These are phyloP conservation scores for Fusarium sp. DNA, from an alignment of 2,329 filamentous ascomycete genomes.

Conservation along the genomic window DNA sequence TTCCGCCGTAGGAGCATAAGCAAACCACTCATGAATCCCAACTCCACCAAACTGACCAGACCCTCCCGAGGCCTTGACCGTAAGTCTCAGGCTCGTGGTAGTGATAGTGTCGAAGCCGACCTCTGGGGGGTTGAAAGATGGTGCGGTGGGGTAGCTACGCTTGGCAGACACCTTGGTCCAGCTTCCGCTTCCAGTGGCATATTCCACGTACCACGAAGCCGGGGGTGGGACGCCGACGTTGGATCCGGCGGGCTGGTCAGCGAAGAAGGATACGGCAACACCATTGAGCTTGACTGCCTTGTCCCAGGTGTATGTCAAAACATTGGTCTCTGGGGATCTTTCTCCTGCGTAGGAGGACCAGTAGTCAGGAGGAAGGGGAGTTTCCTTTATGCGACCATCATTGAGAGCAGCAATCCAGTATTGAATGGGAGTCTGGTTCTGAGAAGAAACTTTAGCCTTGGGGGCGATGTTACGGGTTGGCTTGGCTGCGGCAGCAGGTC, in stretches of 20 bases:
- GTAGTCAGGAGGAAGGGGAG: conserved; percentile 50
- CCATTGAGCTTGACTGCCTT: conserved; percentile 44
- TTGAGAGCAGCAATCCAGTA: conserved; percentile 50
- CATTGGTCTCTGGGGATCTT: conserved; percentile 44
- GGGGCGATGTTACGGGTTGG: conserved; percentile 49
- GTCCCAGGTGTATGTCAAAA: conserved; percentile 47
- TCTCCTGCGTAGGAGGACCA: conserved; percentile 48
- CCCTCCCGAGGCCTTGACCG: conserved; percentile 3
- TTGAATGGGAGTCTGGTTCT: conserved; percentile 47
- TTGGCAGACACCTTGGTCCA: conserved; percentile 25
- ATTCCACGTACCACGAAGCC: conserved; percentile 42
- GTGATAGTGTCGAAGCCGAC: conserved; percentile 15
- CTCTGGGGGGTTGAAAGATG: neutral
- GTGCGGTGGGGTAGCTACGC: neutral
- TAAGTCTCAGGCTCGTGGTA: conserved; percentile 32
- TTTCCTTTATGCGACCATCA: conserved; percentile 44
- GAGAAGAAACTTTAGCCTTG: conserved; percentile 38
- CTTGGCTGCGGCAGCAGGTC: conserved; percentile 29
- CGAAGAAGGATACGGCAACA: conserved; percentile 45
- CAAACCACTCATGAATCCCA: conserved; percentile 17
- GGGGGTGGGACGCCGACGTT: conserved; percentile 46
- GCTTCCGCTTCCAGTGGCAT: conserved; percentile 28
- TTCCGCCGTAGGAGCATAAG: conserved; percentile 5
- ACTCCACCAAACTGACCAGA: conserved; percentile 17
- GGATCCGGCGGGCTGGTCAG: conserved; percentile 44